phyloP scores from a whole-genome alignment of 2,329 filamentous ascomycete genomes.

The Nigrospora osmanthi region DNA sequence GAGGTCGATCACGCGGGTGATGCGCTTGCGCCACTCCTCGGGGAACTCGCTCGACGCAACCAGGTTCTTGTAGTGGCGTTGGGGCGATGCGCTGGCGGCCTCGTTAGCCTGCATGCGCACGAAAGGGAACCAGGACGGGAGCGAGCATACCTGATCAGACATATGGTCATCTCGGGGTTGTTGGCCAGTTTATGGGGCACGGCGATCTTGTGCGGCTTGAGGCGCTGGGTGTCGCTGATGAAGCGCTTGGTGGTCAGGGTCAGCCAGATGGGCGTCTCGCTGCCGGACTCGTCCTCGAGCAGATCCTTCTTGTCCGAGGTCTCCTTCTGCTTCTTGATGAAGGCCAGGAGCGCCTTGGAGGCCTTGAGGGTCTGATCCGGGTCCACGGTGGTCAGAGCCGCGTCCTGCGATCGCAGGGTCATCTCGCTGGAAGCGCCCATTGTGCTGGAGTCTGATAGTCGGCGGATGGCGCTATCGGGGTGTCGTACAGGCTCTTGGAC shows the following conservation, averaged over 20 bases:
- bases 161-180: conserved; percentile 48
- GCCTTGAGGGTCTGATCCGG: conserved; percentile 51
- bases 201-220: conserved; percentile 78
- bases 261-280: conserved; percentile 51
- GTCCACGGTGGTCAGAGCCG: conserved; percentile 25
- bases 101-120: background rate
- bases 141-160: conserved; percentile 65
- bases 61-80: conserved; percentile 85
- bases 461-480: no score
- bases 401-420: conserved; percentile 14
- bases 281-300: conserved; percentile 36
- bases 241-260: conserved; percentile 59
- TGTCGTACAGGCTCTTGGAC: no score
- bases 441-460: conserved; percentile 3
- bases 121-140: background rate
- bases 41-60: conserved; percentile 69
- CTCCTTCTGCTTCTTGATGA: conserved; percentile 50
- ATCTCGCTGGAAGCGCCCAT: conserved; percentile 36
- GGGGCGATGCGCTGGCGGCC: conserved; percentile 40
- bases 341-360: conserved; percentile 52
- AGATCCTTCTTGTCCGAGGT: conserved; percentile 48
- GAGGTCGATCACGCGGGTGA: conserved; percentile 72
- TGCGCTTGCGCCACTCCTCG: conserved; percentile 53
- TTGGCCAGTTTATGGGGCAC: conserved; percentile 71
- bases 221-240: conserved; percentile 62